A percentile compares a stretch with the other conserved stretches of the same genome.
phyloP scores from a whole-genome alignment of 495 filamentous ascomycete genomes.

The Hyaloscypha finlandica region DNA sequence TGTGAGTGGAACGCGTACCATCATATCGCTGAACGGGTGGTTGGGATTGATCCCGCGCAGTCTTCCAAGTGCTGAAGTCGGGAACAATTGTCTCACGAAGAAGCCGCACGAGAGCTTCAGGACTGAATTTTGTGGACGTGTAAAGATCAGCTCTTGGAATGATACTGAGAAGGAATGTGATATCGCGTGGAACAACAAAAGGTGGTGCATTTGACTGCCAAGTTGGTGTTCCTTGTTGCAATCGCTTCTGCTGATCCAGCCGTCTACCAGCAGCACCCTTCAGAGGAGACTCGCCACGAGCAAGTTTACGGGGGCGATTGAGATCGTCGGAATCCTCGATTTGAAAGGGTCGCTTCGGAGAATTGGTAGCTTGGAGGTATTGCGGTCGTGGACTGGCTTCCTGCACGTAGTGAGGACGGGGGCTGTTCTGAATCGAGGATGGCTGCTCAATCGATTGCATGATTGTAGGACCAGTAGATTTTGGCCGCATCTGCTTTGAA shows the following conservation, averaged over 20 bases:
- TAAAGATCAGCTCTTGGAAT: conserved; percentile 79
- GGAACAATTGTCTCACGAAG: conserved; percentile 68
- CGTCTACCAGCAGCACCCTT: conserved; percentile 82
- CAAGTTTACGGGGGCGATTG: conserved; percentile 75
- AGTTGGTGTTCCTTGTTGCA: conserved; percentile 45
- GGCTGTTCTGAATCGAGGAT: conserved; percentile 55
- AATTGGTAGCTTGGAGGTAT: conserved; percentile 57
- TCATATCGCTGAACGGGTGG: conserved; percentile 22
- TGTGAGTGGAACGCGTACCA: conserved; percentile 26
- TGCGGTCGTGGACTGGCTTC: conserved; percentile 51
- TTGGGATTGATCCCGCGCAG: conserved; percentile 25
- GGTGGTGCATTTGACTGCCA: conserved; percentile 37
- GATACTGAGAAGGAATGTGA: conserved; percentile 79
- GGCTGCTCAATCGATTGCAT: conserved; percentile 52
- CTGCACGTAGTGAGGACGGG: conserved; percentile 39
- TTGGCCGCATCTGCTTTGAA: conserved; percentile 70
- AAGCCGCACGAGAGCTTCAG: conserved; percentile 72
- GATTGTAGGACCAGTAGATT: conserved; percentile 36
- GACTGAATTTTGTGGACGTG: conserved; percentile 61
- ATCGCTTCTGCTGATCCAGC: conserved; percentile 74
- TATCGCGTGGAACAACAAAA: conserved; percentile 70
- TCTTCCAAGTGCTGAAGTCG: conserved; percentile 40
- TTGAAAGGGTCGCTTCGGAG: conserved; percentile 72
- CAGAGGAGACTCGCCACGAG: conserved; percentile 81
- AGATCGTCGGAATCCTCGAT: conserved; percentile 30